Conservation (phyloP, 2,329 filamentous ascomycete species). For the Ambrosiella xylebori region DNA sequence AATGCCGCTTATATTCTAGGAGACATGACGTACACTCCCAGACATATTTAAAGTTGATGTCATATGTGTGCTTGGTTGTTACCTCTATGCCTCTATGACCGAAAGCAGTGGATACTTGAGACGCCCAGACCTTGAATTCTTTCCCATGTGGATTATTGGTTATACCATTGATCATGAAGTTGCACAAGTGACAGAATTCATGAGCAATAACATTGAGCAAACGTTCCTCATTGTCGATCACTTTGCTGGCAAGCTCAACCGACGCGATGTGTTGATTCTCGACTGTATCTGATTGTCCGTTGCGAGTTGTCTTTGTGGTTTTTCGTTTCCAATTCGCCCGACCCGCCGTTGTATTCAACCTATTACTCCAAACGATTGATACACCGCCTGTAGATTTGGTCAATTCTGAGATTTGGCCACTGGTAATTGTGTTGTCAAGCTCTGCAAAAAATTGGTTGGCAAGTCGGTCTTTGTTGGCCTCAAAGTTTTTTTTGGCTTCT, state of each 20-base stretch:
- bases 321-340: slow-evolving; percentile 56
- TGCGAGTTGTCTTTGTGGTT: slow-evolving; percentile 23
- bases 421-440: slow-evolving; percentile 49
- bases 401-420: slow-evolving; percentile 39
- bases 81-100: slow-evolving; percentile 50
- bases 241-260: slow-evolving; percentile 79
- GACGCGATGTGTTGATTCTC: slow-evolving; percentile 43
- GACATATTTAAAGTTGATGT: slow-evolving; percentile 81
- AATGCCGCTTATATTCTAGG: slow-evolving; percentile 65
- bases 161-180: slow-evolving; percentile 69
- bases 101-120: slow-evolving; percentile 38
- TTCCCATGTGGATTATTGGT: slow-evolving; percentile 64
- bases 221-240: slow-evolving; percentile 61
- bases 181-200: slow-evolving; percentile 88
- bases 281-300: slow-evolving; percentile 1
- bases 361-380: slow-evolving; percentile 56
- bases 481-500: slow-evolving; percentile 42
- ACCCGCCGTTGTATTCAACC: slow-evolving; percentile 64
- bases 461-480: slow-evolving; percentile 40
- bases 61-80: slow-evolving; percentile 78
- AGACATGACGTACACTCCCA: slow-evolving; percentile 62
- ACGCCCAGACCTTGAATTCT: slow-evolving; percentile 64
- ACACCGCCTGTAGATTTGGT: slow-evolving; percentile 51
- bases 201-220: slow-evolving; percentile 87
- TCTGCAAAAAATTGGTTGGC: slow-evolving; percentile 48